Percentiles rank a stretch among this genome's conserved stretches.
These are phyloP conservation scores for Xylariales sp. DNA, from an alignment of 2,329 filamentous ascomycete species.

Conservation along the genomic window DNA sequence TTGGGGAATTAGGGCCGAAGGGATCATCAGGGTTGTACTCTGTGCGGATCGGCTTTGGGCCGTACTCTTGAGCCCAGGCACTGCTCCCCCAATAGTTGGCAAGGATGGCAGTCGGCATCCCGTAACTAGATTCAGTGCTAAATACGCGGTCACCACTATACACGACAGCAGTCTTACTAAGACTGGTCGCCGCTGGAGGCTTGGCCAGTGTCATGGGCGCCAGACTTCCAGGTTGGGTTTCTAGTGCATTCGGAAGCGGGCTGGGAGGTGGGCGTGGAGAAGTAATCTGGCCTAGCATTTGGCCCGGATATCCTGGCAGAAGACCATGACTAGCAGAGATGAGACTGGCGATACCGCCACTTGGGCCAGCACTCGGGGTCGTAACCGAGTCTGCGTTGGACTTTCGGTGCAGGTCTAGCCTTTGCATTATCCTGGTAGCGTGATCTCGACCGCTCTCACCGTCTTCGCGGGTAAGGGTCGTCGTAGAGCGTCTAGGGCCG, in stretches of 20 bases:
- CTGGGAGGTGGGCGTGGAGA: slow-evolving; percentile 26
- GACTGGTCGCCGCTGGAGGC: slow-evolving; percentile 75
- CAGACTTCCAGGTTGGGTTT: slow-evolving; percentile 56
- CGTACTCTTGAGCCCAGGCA: slow-evolving; percentile 54
- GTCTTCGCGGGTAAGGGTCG: slow-evolving; percentile 57
- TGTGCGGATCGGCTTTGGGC: slow-evolving; percentile 14
- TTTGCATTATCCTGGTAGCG: slow-evolving; percentile 85
- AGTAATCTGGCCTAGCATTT: slow-evolving; percentile 18
- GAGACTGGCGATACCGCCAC: slow-evolving; percentile 73
- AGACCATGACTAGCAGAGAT: slow-evolving; percentile 81
- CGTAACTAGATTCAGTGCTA: slow-evolving; percentile 59
- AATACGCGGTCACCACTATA: slow-evolving; percentile 73
- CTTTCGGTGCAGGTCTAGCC: slow-evolving; percentile 84
- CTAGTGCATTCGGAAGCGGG: slow-evolving; percentile 33
- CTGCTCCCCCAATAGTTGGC: slow-evolving; percentile 93
- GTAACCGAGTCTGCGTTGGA: slow-evolving; percentile 49
- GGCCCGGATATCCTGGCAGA: slow-evolving; percentile 55
- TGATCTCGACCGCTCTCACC: slow-evolving; percentile 75
- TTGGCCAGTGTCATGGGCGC: slow-evolving; percentile 80
- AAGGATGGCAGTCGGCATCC: slow-evolving; percentile 79
- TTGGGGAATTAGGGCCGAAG: slow-evolving; percentile 29
- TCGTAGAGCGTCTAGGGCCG: slow-evolving; percentile 51
- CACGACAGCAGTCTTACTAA: slow-evolving; percentile 81
- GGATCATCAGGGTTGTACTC: slow-evolving; percentile 26
- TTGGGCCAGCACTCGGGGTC: slow-evolving; percentile 33